Percentiles rank a stretch among this genome's conserved stretches.
Conservation (phyloP, 257 asterid genomes). For the Rubia yunnanensis region DNA sequence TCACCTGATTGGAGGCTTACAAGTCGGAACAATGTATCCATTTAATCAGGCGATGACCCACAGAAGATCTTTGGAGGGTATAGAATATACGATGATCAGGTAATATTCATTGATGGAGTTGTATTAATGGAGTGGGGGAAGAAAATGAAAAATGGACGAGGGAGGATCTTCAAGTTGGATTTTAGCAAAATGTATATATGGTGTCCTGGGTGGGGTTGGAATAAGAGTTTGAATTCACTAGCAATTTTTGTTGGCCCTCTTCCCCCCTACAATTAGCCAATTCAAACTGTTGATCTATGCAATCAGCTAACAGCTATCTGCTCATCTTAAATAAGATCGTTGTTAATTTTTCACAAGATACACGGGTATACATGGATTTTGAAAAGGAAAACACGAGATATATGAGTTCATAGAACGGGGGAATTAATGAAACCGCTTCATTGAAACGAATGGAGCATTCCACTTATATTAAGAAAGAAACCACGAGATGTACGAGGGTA, state of each 20-base stretch:
- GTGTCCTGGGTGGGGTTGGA: background rate
- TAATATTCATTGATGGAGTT: conserved; percentile 30
- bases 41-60: conserved; percentile 47
- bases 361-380: no score
- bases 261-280: background rate
- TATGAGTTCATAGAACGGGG: background rate
- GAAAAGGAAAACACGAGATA: conserved; percentile 24
- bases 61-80: conserved; percentile 20
- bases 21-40: conserved; percentile 96
- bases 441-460: no score
- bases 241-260: no score
- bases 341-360: no score
- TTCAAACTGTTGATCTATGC: no score
- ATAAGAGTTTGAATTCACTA: background rate
- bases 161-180: conserved; percentile 38
- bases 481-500: no score
- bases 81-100: conserved; percentile 6
- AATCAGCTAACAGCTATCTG: background rate
- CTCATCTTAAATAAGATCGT: no score
- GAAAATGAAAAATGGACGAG: conserved; percentile 6
- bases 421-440: no score
- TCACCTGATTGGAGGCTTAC: conserved; percentile 77
- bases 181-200: conserved; percentile 18
- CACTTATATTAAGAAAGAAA: no score
- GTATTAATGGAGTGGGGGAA: conserved; percentile 11